A percentile compares a stretch with the other conserved stretches of the same genome.
Conservation (phyloP, 805 yeast species). For the baker's yeast (Saccharomyces cerevisiae) region DNA sequence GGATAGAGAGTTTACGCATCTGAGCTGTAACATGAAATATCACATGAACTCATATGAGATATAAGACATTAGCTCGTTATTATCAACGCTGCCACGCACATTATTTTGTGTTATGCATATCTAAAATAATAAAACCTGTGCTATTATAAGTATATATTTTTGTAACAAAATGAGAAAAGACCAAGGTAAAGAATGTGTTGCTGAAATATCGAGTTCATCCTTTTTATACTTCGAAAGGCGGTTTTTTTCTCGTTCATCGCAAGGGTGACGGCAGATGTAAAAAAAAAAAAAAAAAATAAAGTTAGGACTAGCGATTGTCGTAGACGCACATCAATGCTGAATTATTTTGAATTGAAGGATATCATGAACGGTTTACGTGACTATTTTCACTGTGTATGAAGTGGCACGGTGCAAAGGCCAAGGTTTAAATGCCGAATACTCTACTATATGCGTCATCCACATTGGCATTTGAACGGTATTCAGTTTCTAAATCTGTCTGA, state of each 20-base stretch:
- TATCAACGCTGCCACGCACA: background rate
- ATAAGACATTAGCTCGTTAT: background rate
- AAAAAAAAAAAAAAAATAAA: no score
- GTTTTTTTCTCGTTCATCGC: background rate
- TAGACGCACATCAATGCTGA: background rate
- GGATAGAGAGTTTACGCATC: background rate
- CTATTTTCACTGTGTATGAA: background rate
- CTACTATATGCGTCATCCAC: slow-evolving; percentile 15
- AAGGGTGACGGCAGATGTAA: background rate
- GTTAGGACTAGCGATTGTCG: background rate
- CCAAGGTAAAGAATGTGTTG: background rate
- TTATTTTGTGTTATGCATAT: background rate
- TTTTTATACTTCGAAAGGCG: background rate
- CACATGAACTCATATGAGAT: slow-evolving; percentile 1
- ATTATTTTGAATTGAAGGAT: background rate
- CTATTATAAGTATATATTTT: background rate
- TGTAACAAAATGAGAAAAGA: background rate
- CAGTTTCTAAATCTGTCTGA: slow-evolving; percentile 3
- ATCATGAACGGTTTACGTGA: background rate
- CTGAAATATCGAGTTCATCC: background rate
- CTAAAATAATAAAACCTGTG: background rate
- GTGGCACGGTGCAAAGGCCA: background rate
- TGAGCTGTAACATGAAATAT: background rate
- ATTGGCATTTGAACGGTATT: slow-evolving; percentile 1
- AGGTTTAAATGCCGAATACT: slow-evolving; percentile 13